phyloP scores from a whole-genome alignment of 108 stramenopile genomes.

The Cyclotella baltica region DNA sequence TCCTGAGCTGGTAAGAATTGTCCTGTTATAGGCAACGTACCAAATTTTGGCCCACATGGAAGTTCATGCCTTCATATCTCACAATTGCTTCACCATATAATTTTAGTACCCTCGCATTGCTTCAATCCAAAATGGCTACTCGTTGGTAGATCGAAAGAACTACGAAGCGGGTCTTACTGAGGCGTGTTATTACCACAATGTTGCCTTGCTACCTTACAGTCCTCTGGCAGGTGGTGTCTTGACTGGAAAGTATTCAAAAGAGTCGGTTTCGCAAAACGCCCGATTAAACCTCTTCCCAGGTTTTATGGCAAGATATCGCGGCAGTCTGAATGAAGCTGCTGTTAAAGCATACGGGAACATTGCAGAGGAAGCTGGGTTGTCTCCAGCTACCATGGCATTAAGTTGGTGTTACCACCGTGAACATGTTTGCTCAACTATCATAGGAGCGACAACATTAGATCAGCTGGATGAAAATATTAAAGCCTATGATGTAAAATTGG shows the following conservation, averaged over 20 bases:
- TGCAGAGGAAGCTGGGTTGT: constrained; percentile 67
- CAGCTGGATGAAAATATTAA: constrained; percentile 86
- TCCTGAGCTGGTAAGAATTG: constrained; percentile 51
- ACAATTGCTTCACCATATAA: no score
- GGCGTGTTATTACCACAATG: constrained; percentile 86
- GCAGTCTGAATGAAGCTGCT: constrained; percentile 67
- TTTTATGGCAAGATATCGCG: constrained; percentile 87
- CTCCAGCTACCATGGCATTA: constrained; percentile 83
- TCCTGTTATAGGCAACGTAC: no score
- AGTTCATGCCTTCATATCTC: not conserved
- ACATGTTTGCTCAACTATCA: constrained; percentile 88
- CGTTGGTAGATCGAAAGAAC: constrained; percentile 86
- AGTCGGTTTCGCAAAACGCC: constrained; percentile 45
- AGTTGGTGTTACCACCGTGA: constrained; percentile 88
- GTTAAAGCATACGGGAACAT: constrained; percentile 75
- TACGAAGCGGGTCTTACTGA: constrained; percentile 90
- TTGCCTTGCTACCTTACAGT: constrained; percentile 86
- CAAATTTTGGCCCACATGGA: no score
- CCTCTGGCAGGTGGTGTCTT: constrained; percentile 92
- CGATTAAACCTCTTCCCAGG: constrained; percentile 85
- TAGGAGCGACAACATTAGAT: constrained; percentile 88
- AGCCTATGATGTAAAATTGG: constrained; percentile 63
- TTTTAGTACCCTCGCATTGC: constrained; percentile 81
- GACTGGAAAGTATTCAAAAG: constrained; percentile 76
- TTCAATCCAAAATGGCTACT: constrained; percentile 90